These are phyloP conservation scores for Austropuccinia psidii DNA, from an alignment of 1,284 basidiomycete species.

Conservation along the genomic window DNA sequence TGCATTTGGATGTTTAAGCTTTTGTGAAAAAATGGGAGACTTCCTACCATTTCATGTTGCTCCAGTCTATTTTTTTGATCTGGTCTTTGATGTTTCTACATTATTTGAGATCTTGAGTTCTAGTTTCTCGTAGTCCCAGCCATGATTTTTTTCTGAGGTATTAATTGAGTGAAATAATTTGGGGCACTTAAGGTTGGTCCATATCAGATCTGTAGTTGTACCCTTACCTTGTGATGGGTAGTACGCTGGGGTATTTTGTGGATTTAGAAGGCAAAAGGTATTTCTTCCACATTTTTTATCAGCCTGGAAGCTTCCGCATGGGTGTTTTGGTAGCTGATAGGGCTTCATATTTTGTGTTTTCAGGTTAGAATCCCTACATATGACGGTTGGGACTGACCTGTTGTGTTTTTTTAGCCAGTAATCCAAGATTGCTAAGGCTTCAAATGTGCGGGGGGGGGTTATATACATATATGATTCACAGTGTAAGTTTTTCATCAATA, in stretches of 20 bases:
- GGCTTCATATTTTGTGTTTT: background rate
- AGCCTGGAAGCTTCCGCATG: background rate
- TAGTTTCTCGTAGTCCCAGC: no score
- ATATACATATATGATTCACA: background rate
- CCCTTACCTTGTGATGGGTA: background rate
- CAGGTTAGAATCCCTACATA: background rate
- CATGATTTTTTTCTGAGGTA: no score
- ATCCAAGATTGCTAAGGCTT: background rate
- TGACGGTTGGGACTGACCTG: background rate
- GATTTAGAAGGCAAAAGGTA: background rate
- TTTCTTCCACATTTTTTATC: background rate
- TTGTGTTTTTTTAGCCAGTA: background rate
- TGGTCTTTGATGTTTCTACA: no score
- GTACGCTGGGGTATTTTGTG: background rate
- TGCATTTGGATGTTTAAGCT: no score
- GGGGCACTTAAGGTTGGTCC: background rate
- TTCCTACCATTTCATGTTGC: no score
- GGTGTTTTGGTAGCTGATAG: background rate
- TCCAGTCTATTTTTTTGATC: no score
- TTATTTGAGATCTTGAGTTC: no score
- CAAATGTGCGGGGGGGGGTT: background rate
- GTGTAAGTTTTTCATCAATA: background rate
- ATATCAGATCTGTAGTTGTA: background rate
- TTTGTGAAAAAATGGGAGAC: no score
- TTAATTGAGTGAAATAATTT: no score